Evolutionary conservation across 345 rosid species (phyloP), one percentile per base, ranked within the genome.

Genomic region (Lepidium sativum): DNA sequence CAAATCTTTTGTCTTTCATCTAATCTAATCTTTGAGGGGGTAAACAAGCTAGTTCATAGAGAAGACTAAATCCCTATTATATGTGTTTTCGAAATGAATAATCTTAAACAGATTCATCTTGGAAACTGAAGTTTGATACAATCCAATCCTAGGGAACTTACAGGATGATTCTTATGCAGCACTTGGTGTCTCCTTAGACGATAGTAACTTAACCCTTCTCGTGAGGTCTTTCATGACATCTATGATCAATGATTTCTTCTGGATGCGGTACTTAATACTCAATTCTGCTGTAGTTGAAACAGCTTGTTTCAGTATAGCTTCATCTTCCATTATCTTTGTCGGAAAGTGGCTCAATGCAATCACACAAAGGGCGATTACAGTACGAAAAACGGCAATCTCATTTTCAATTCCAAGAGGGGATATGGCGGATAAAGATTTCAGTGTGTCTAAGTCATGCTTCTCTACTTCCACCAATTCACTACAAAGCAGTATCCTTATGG

Each of bases 251-350:
- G 84, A 77, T 79, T 92, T 89, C 83, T 89, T 89, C 72, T 87
- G 87, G 27, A 89, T 83, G 67, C 92, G 77, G 79, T 84, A 86
- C 50, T 69, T 77, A 76, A 89, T 74, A n/a, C 80, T 82, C 69
- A 86, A 34, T 61, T 80, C 78, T 17, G 88, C 75, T 49, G 88
- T 76, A 60, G 71, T 64, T 17, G 88, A 79, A 64, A 78, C 82
- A 37, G 80, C 86, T 60, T 76, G 72, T 69, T 82, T 80, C 64
- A 87, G n/a, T 8, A 79, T 32, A 21, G 85, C 73, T 53, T 86
- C 91, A 21, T 90, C 97, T 42, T 90, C 95, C 83, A 82, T 87
- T 70, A 82, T 77, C 80, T 87, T 83, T 56, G 88, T 87, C 9
- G 95, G 92, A 68, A 89, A 89, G 78, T 87, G 89, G 65, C 78